phyloP scores from a whole-genome alignment of 352 stramenopile species.

The Phytophthora pini region DNA sequence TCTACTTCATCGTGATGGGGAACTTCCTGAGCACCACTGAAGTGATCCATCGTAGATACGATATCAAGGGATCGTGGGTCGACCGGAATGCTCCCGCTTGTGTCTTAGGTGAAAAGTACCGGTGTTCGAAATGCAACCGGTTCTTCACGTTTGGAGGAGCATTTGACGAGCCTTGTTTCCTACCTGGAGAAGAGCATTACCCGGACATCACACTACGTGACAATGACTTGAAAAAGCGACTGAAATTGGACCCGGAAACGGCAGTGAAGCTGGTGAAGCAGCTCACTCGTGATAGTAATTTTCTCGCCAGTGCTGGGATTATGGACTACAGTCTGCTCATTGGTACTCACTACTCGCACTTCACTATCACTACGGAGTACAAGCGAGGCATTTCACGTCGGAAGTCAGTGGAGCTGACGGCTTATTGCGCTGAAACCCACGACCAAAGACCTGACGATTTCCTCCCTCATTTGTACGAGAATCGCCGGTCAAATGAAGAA shows the following conservation, averaged over 20 bases:
- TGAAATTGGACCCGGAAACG: slow-evolving; percentile 67
- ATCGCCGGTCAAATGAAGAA: slow-evolving; percentile 32
- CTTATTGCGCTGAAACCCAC: slow-evolving; percentile 31
- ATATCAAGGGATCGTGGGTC: slow-evolving; percentile 93
- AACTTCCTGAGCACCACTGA: slow-evolving; percentile 89
- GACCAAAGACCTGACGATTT: slow-evolving; percentile 47
- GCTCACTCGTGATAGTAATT: slow-evolving; percentile 84
- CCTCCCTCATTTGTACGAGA: slow-evolving; percentile 45
- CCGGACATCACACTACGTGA: slow-evolving; percentile 84
- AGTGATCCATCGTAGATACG: slow-evolving; percentile 88
- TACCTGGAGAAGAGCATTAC: slow-evolving; percentile 76
- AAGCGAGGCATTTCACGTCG: slow-evolving; percentile 36
- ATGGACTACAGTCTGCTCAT: slow-evolving; percentile 94
- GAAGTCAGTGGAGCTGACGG: slow-evolving; percentile 42
- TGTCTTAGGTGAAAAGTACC: slow-evolving; percentile 78
- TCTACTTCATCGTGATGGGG: slow-evolving; percentile 94
- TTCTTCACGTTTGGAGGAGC: slow-evolving; percentile 81
- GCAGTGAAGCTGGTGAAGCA: slow-evolving; percentile 77
- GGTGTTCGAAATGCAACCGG: slow-evolving; percentile 86
- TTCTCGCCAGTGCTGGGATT: slow-evolving; percentile 83
- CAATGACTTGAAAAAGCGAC: slow-evolving; percentile 87
- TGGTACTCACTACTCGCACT: slow-evolving; percentile 86
- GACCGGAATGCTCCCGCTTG: slow-evolving; percentile 84
- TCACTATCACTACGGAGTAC: slow-evolving; percentile 65
- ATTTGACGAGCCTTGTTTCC: slow-evolving; percentile 51